Percentiles rank a stretch among this genome's conserved stretches.
Evolutionary conservation across 1,284 basidiomycete genomes (phyloP).

Genomic region (Mycena sp.): DNA sequence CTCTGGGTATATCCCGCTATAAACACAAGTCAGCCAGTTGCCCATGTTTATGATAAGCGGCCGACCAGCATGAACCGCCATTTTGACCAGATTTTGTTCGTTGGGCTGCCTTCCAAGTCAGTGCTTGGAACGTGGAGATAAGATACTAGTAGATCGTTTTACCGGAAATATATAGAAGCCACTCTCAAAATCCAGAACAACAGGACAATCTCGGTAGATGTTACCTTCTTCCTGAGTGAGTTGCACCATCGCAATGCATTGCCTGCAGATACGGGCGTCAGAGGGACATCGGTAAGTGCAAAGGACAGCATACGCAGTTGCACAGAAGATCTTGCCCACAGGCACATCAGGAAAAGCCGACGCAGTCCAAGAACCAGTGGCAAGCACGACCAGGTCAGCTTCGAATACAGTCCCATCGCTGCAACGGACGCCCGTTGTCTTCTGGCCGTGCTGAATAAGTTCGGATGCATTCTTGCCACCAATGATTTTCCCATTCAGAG

Average conservation of each 20-base stretch:
- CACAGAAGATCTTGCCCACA: conserved; percentile 60
- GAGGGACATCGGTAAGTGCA: neutral
- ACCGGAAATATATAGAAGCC: conserved; percentile 86
- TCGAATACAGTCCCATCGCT: conserved; percentile 64
- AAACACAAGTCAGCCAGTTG: neutral
- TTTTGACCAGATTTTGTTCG: conserved; percentile 73
- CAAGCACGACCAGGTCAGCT: conserved; percentile 70
- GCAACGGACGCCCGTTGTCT: conserved; percentile 72
- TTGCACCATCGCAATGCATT: conserved; percentile 81
- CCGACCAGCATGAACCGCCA: conserved; percentile 67
- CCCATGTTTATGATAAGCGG: neutral
- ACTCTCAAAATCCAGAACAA: conserved; percentile 74
- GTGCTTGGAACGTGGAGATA: neutral
- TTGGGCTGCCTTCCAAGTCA: conserved; percentile 63
- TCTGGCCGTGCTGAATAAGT: conserved; percentile 37
- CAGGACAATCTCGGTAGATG: conserved; percentile 70
- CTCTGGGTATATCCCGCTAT: conserved; percentile 68
- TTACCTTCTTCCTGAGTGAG: conserved; percentile 75
- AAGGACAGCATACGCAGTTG: conserved; percentile 66
- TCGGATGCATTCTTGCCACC: conserved; percentile 61
- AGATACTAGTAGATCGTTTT: conserved; percentile 41
- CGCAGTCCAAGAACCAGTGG: conserved; percentile 86
- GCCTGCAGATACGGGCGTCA: conserved; percentile 53
- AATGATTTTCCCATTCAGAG: conserved; percentile 70
- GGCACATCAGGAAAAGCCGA: conserved; percentile 74